Conservation (phyloP, 305 asterid genomes). For the Solanum hybrid region DNA sequence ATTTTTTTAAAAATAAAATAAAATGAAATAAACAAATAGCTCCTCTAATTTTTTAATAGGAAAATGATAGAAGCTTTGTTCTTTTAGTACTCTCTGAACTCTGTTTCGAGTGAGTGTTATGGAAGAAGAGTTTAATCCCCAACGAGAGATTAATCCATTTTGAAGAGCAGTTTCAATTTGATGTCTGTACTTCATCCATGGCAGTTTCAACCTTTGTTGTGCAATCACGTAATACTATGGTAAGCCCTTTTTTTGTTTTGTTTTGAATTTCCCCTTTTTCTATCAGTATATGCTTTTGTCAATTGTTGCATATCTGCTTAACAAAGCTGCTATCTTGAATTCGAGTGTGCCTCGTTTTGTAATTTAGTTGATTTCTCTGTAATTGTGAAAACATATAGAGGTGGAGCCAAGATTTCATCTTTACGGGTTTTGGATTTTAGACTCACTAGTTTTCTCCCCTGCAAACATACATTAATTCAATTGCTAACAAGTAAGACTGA, state of each 20-base stretch:
- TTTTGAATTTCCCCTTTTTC: background rate
- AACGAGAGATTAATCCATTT: background rate
- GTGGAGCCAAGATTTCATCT: background rate
- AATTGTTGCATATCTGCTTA: background rate
- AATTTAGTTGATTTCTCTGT: background rate
- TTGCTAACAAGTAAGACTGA: background rate
- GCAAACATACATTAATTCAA: background rate
- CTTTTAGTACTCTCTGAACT: background rate
- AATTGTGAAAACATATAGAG: background rate
- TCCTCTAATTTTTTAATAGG: too few species aligned
- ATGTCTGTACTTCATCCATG: constrained; percentile 22
- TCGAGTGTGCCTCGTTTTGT: background rate
- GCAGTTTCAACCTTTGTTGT: constrained; percentile 17
- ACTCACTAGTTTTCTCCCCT: background rate
- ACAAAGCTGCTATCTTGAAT: background rate
- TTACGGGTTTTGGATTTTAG: background rate
- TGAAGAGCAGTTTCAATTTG: background rate
- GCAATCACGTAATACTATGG: constrained; percentile 27
- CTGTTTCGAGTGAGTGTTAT: background rate
- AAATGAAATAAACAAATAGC: too few species aligned
- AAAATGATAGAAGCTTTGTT: background rate
- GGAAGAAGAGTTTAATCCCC: background rate
- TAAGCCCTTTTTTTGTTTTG: constrained; percentile 4
- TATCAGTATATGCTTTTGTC: constrained; percentile 1
- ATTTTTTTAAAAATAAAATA: too few species aligned